Percentiles rank a stretch among this genome's conserved stretches.
Conservation (phyloP, 169 alveolate species). For the Plasmodium reichenowi region DNA sequence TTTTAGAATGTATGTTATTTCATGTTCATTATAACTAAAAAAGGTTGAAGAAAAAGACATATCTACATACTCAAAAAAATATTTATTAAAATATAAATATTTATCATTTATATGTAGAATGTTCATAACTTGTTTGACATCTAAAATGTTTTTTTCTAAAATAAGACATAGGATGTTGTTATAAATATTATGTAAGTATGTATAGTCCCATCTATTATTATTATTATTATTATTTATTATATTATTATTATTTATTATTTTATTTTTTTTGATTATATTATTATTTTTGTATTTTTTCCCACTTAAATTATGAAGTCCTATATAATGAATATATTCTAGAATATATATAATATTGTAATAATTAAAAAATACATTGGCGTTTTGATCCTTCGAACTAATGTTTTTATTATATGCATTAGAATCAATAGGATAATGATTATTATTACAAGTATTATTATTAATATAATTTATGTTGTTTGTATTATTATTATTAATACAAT, state of each 20-base stretch:
- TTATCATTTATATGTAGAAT: conserved; percentile 21
- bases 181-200: conserved; percentile 8
- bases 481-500: no score
- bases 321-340: conserved; percentile 56
- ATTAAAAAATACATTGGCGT: background rate
- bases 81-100: conserved; percentile 35
- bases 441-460: no score
- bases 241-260: background rate
- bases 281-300: background rate
- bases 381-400: background rate
- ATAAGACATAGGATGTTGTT: background rate
- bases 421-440: no score
- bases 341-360: conserved; percentile 5
- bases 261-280: background rate
- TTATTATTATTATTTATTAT: background rate
- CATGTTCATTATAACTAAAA: conserved; percentile 41
- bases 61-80: conserved; percentile 34
- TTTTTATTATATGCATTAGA: no score
- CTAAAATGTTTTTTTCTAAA: conserved; percentile 5
- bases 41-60: conserved; percentile 4
- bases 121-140: conserved; percentile 12
- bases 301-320: conserved; percentile 20
- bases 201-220: conserved; percentile 3
- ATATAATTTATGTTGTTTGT: no score
- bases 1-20: conserved; percentile 37